Base-by-base conservation (phyloP, 2,329 filamentous ascomycete species). In the Pseudocercospora eumusae region DNA sequence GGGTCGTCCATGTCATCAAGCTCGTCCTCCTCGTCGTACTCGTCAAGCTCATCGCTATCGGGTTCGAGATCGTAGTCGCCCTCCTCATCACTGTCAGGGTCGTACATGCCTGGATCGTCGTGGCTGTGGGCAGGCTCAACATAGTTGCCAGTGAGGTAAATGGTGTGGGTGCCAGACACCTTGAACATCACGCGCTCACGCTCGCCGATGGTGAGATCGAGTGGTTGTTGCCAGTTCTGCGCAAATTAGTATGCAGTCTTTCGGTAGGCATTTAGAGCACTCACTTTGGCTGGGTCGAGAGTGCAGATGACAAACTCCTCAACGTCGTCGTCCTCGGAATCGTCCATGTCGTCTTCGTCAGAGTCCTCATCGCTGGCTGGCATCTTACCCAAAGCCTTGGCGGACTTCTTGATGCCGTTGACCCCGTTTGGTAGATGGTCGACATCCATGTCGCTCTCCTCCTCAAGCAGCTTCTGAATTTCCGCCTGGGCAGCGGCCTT, bases 111-210 rank as follows among this genome's bases (percentile, higher is more conserved):
- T 56, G 88, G 84, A 52, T 89, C 80, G 44, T 84, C 80, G 52
- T 83, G 77, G 61, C 82, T 78, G 66, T 78, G 85, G 65, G 87
- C 82, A 74, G 85, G 83, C 65, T 95, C 86, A 69, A 99, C 85
- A 79, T 96, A 98, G 86, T 99, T 99, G 71, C 95, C 95, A 66
- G 93, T 98, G 64, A 99, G 86, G 81, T 89, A 95, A 74, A 99
- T 84, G 67, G 90, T 87, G 84, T 97, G 92, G 66, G 91, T 95
- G 72, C 95, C 95, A 65, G 86, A 88, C 68, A 96, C 92, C 75
- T 90, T 86, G 83, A 99, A 98, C 84, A 91, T 96, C 68, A 97
- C 88, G 71, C 86, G 86, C 83, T 99, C 95, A 70, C 90, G 86
- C 76, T 96, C 90, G 72, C 86, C 87, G 75, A 99, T 87, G 67